Evolutionary conservation across 225 moss, liverwort and hornwort species (phyloP), one percentile per base, ranked within the genome.

Genomic region (Marchantia polymorpha): DNA sequence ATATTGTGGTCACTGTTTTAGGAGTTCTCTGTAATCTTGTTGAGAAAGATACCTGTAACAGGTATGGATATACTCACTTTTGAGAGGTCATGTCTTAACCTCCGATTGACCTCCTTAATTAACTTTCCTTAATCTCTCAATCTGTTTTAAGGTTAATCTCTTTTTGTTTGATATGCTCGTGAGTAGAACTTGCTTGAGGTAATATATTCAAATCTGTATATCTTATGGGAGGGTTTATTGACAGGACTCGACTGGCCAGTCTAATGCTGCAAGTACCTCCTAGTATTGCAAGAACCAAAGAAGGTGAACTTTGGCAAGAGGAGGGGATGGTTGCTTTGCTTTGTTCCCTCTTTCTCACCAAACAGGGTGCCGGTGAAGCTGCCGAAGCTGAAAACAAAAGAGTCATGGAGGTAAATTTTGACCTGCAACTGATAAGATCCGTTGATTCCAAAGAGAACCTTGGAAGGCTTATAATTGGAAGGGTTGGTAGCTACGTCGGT

Each of bases 11-110:
- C 69, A 91, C 91, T 83, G 91, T 93, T 51, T 83, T 99, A 31
- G 99, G 99, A 82, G 93, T 99, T 27, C 89, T 99, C 7, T 95
- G 95, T 81, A 99, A 99, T 86, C 89, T 99, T 76, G 99, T 99
- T 64, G 99, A 99, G 83, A 93, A 89, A 78, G 95, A 99, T 83
- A 89, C 88, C 70, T 76, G 82, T 86, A 99, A 95, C 90, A 95
- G 99, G 99, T 99, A 81, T 59, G 78, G 10, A 20, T 16, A 22
- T 52, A 58, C 54, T 25, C 12, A 10, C 53, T 23, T 0, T 14
- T 7, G 25, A 53, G 26, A 30, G n/a, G 56, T 56, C 14, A 73
- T 10, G 51, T 11, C 10, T n/a, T n/a, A 3, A 50, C 0, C 0
- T n/a, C 23, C n/a, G n/a, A n/a, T n/a, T n/a, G n/a, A n/a, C n/a